Conservation (phyloP, 305 asterid species). For the Withania somnifera region DNA sequence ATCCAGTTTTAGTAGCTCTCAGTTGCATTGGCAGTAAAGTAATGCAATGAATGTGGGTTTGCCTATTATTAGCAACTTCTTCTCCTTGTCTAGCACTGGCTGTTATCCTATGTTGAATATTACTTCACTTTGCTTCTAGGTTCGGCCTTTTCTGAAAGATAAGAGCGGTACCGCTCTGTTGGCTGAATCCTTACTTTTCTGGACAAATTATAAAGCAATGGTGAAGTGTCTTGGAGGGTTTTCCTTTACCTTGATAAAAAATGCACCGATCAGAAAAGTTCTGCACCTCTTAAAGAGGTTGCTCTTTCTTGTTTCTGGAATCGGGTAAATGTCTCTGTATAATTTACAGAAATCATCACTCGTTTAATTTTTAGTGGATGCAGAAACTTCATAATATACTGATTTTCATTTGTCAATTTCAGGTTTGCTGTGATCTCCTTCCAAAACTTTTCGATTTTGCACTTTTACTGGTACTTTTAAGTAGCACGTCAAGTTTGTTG, state of each 20-base stretch:
- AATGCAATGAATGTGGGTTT: neutral
- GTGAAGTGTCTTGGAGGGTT: slow-evolving; percentile 18
- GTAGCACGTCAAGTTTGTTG: neutral
- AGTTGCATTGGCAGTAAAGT: neutral
- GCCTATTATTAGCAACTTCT: neutral
- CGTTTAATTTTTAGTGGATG: neutral
- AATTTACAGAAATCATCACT: neutral
- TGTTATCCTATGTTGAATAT: neutral
- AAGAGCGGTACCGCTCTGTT: slow-evolving; percentile 10
- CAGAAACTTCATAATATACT: neutral
- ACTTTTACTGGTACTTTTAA: slow-evolving; percentile 6
- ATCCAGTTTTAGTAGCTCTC: neutral
- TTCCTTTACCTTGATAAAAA: slow-evolving; percentile 13
- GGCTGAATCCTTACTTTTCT: slow-evolving; percentile 2
- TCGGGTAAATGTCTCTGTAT: slow-evolving; percentile 3
- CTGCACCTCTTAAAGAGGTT: slow-evolving; percentile 12
- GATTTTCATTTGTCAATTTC: slow-evolving; percentile 2
- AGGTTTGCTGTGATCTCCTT: slow-evolving; percentile 12
- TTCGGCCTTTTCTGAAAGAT: slow-evolving; percentile 13
- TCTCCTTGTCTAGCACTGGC: no score
- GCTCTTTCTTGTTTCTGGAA: slow-evolving; percentile 8
- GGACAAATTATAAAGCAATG: slow-evolving; percentile 16
- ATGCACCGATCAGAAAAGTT: neutral
- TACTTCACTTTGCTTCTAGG: slow-evolving; percentile 5
- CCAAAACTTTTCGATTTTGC: slow-evolving; percentile 11